These are phyloP conservation scores for Xylariaceae sp. DNA, from an alignment of 2,329 filamentous ascomycete species.

Conservation along the genomic window DNA sequence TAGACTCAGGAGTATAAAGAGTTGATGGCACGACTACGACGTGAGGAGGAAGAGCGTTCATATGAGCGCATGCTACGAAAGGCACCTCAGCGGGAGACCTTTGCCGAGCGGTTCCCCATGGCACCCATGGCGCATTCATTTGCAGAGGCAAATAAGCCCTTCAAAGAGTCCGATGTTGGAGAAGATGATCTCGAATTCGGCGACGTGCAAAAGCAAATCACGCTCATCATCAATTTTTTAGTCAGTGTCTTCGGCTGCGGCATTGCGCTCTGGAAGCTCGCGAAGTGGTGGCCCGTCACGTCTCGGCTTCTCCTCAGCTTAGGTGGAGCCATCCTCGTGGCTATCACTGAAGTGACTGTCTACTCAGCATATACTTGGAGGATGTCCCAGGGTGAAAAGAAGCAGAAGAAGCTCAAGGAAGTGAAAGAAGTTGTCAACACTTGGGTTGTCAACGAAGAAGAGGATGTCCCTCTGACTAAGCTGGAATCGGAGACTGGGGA, in stretches of 20 bases:
- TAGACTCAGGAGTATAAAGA: constrained; percentile 78
- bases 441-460: constrained; percentile 55
- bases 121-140: constrained; percentile 50
- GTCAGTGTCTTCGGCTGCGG: constrained; percentile 78
- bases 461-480: neutral
- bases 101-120: constrained; percentile 53
- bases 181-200: constrained; percentile 63
- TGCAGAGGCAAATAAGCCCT: constrained; percentile 48
- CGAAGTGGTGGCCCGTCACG: constrained; percentile 69
- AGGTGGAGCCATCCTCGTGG: constrained; percentile 63
- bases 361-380: constrained; percentile 71
- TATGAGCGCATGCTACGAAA: constrained; percentile 78
- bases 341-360: constrained; percentile 69
- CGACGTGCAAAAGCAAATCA: constrained; percentile 74
- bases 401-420: constrained; percentile 56
- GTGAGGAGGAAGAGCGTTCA: constrained; percentile 71
- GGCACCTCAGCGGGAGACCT: constrained; percentile 49
- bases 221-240: constrained; percentile 83
- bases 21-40: constrained; percentile 78
- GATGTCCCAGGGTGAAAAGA: constrained; percentile 61
- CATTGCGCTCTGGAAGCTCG: constrained; percentile 71
- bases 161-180: constrained; percentile 40
- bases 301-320: constrained; percentile 66
- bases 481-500: neutral
- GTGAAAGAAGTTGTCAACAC: constrained; percentile 64